phyloP scores from a whole-genome alignment of 257 asterid genomes.

The Nyctanthes arbortristis region DNA sequence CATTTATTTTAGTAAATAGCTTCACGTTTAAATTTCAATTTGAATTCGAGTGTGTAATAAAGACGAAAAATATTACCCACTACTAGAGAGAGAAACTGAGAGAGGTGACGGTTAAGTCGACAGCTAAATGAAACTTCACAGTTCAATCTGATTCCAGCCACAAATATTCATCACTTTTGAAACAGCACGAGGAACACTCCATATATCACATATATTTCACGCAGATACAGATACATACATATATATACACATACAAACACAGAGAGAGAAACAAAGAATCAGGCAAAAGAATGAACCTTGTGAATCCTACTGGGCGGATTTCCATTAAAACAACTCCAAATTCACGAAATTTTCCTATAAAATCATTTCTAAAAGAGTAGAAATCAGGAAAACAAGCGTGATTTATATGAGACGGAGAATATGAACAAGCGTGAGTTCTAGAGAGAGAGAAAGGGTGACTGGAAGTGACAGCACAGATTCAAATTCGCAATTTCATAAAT shows the following conservation, averaged over 20 bases:
- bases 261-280: not conserved
- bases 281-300: not conserved
- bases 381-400: not conserved
- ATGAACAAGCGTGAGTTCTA: constrained; percentile 1
- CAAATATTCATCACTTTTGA: constrained; percentile 11
- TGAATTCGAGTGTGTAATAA: not conserved
- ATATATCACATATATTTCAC: constrained; percentile 9
- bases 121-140: not conserved
- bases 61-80: not conserved
- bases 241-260: not conserved
- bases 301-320: constrained; percentile 9
- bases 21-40: not conserved
- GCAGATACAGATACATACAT: constrained; percentile 11
- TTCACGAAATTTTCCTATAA: too few relatives aligned
- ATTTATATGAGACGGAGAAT: not conserved
- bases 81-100: not conserved
- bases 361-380: constrained; percentile 5
- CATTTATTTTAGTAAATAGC: too few relatives aligned
- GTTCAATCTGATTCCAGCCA: constrained; percentile 18
- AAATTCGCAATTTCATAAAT: too few relatives aligned
- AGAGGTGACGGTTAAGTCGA: too few relatives aligned
- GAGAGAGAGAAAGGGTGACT: constrained; percentile 15
- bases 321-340: constrained; percentile 21
- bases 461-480: not conserved
- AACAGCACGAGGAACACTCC: constrained; percentile 17